Base-by-base conservation (phyloP, 2,329 filamentous ascomycete species). In the Stemphylium lycopersici region DNA sequence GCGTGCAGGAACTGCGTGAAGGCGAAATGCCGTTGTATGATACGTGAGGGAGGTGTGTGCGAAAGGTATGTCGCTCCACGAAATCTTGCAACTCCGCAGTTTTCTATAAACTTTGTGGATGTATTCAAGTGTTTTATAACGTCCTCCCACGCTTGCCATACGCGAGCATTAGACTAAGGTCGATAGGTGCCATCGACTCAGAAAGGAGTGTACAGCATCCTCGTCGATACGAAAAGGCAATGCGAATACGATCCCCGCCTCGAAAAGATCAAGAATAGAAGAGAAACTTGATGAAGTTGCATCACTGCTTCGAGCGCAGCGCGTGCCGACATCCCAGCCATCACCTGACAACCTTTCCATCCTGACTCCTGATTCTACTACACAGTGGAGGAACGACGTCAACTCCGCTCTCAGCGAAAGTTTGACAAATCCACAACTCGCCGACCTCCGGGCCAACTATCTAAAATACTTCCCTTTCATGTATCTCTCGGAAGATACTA, bases 261-360 rank as follows among this genome's bases (percentile, higher is more conserved):
- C 48, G 1, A 60, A 52, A 56, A 62, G 57, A 11, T 53, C 59
- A 4, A 56, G 62, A 20, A 45, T 74, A 3, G 71, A 74, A 38
- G 68, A 72, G 10, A 73, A 71, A 18, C 55, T 74, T 8, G 65
- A 71, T 38, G 65, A 65, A 36, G 44, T 74, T 1, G 70, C 71
- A 3, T 56, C 65, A 1, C 33, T 74, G 15, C 60, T 72, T 6
- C 65, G 64, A n/a, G 59, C 60, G 3, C 61, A 66, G 32, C 50
- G 52, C n/a, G 41, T 37, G 22, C 15, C 31, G 18, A 13, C 20
- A 15, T 31, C 22, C 13, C 18, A 48, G 26, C 11, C 13, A n/a
- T 41, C 42, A 31, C 32, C 60, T 13, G 11, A 48, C n/a, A 44
- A 48, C 12, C 26, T 40, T 7, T 45, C 50, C 15, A 42, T 46